Base-by-base conservation (phyloP, 1,284 basidiomycete species). In the Irpex sp. region DNA sequence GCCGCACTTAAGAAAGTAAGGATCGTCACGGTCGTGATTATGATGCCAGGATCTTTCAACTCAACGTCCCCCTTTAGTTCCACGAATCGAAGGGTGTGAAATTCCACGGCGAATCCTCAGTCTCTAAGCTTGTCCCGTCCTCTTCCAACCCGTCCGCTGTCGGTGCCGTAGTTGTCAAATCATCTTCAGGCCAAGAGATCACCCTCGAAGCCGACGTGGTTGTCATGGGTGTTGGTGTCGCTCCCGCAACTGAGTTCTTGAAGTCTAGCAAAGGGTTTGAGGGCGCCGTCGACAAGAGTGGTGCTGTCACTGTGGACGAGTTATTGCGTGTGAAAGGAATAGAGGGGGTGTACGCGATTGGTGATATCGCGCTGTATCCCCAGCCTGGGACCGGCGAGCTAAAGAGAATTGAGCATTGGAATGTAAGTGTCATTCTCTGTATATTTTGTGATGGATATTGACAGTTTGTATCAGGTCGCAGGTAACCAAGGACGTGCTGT, bases 331-430 rank as follows among this genome's bases (percentile, higher is more conserved):
- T 97, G 17, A 79, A 86, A 76, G 85, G 70, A 15, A 72, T 84
- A 65, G 69, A 81, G 68, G 74, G 73, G 9, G 85, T 97, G 5
- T 98, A 86, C 73, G 95, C 95, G 4, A 86, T 97, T 63, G 95
- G 94, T 57, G 95, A 97, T 76, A 95, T 97, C 69, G 94, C 94
- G 0, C 82, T 87, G 60, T 94, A 92, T 73, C 90, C 92, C 3
- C 88, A 92, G 69, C 76, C 77, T 35, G 79, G 79, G 9, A 76
- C 74, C 2, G 86, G 86, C 3, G 81, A 81, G 58, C 72, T 78
- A 63, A 77, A 79, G 59, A 78, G 94, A 51, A 90, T 96, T 65
- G 95, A 97, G 76, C 95, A 97, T 76, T 97, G 94, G 94, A 95
- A 93, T 76, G 92, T 92, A 61, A 43, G 39, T 68, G 85, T 67